These are phyloP conservation scores for Microcera coccophila DNA, from an alignment of 2,329 filamentous ascomycete species.

Conservation along the genomic window DNA sequence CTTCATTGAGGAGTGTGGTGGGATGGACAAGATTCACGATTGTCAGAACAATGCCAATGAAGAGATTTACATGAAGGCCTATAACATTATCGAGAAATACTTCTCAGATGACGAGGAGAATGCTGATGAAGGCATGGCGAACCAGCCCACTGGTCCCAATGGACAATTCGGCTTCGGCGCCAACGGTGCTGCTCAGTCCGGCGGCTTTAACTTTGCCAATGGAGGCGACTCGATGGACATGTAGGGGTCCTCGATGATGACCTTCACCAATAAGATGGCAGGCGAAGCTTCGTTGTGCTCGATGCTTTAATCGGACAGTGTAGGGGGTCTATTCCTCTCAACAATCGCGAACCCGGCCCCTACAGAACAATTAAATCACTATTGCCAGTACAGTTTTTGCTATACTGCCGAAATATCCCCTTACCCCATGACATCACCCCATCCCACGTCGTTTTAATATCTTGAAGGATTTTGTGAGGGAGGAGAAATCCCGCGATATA, in stretches of 20 bases:
- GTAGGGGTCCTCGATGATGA: conserved; percentile 37
- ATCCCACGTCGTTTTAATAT: conserved; percentile 34
- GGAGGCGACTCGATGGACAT: conserved; percentile 63
- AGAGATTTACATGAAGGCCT: conserved; percentile 99
- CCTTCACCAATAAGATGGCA: neutral
- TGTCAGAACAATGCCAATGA: conserved; percentile 99
- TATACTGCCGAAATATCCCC: conserved; percentile 23
- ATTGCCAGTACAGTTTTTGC: conserved; percentile 19
- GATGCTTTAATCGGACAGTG: neutral
- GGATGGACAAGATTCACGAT: conserved; percentile 99
- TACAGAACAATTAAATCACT: neutral
- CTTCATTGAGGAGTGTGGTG: conserved; percentile 97
- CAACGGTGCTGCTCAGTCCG: conserved; percentile 55
- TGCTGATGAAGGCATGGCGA: conserved; percentile 74
- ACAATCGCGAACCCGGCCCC: neutral
- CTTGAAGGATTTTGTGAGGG: conserved; percentile 36
- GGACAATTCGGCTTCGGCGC: conserved; percentile 78
- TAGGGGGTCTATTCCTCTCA: neutral
- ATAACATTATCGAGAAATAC: conserved; percentile 99
- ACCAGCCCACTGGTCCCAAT: conserved; percentile 65
- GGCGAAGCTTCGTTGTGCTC: neutral
- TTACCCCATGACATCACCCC: conserved; percentile 31
- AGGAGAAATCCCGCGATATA: conserved; percentile 22
- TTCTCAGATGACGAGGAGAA: conserved; percentile 98
- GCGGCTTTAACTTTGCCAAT: conserved; percentile 92